Base-by-base conservation (phyloP, 495 filamentous ascomycete species). In the Daldinia loculata region DNA sequence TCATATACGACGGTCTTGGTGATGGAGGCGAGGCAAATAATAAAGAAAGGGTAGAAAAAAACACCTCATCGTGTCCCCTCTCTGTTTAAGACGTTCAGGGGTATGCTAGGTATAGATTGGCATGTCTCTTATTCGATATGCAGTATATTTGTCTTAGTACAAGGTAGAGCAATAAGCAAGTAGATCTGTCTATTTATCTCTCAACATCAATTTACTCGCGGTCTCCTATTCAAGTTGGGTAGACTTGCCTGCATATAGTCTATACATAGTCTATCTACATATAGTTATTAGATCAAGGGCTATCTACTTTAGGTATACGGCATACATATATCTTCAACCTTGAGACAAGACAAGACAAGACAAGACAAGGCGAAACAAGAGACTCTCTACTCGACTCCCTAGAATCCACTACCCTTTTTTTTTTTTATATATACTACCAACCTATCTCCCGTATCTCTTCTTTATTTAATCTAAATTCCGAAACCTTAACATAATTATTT, bases 231-330 rank as follows among this genome's bases (percentile, higher is more conserved):
- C 17, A 24, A 48, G 43, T 48, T 48, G 43, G 8, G 19, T 48
- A 48, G 17, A 48, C 17, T 22, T 22, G 5, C 3, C 19, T 48
- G 8, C 9, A 48, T 24, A 48, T 22, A 48, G n/a, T 19, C n/a
- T 48, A 22, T 4, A 45, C 19, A 51, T 26, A 53, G 50, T 17
- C 32, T 34, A 48, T 1, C 8, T 48, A 22, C 43, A 48, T 48
- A 52, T 26, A 53, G 26, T 30, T 24, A 36, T 53, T 53, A 26
- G 50, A 53, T 17, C 26, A 53, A 53, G 50, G 12, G 6, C 7
- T 53, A 17, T 30, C 26, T 53, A 53, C 26, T 52, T 52, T 52
- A n/a, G 50, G 56, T 60, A 60, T 60, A 43, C 58, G 38, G 29
- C 29, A 61, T 32, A 50, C 15, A 29, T 29, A 52, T 27, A 29